Base-by-base conservation (phyloP, 768 basidiomycete species). In the Cystofilobasidium ferigula region DNA sequence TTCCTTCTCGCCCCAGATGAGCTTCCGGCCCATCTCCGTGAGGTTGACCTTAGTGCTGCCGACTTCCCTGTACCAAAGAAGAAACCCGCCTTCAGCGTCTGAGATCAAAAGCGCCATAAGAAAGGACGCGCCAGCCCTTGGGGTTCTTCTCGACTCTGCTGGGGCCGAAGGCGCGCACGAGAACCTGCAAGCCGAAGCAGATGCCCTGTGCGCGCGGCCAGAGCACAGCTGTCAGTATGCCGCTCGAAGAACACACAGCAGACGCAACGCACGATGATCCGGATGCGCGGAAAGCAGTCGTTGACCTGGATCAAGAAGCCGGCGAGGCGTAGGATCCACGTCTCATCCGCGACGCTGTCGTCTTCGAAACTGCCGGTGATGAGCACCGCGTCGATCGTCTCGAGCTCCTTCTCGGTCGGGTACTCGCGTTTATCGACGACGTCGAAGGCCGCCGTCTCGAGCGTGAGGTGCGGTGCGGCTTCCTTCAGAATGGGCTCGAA, bases 321-420 rank as follows among this genome's bases (percentile, higher is more conserved):
- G 18, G 71, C 71, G 16, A 73, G 62, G 24, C 70, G 68, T 26
- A 73, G 61, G 34, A 73, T 71, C 72, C 72, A 73, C 47, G 64
- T 69, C 8, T 69, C 58, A 57, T 73, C 72, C 20, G 53, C 58
- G 59, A 70, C 67, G n/a, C 70, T 69, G n/a, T 71, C 72, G 61
- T 71, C 72, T 36, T 73, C 71, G 59, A 73, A 73, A 20, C 69
- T 70, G 18, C 72, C 72, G 16, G 70, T 70, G 36, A 73, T 68
- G 22, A 73, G 57, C 22, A 73, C 63, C 18, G 70, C 70, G 58
- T 73, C 72, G 53, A 70, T 71, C 9, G 63, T 62, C 22, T 69
- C 66, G 45, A 73, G 63, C 34, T 71, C 69, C 10, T 62, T 60
- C 34, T 73, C 72, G n/a, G 62, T 69, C 5, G 72, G 72, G 56